These are phyloP conservation scores for Scenedesmus sp. DNA, from an alignment of 163 green algal genomes.

Conservation along the genomic window DNA sequence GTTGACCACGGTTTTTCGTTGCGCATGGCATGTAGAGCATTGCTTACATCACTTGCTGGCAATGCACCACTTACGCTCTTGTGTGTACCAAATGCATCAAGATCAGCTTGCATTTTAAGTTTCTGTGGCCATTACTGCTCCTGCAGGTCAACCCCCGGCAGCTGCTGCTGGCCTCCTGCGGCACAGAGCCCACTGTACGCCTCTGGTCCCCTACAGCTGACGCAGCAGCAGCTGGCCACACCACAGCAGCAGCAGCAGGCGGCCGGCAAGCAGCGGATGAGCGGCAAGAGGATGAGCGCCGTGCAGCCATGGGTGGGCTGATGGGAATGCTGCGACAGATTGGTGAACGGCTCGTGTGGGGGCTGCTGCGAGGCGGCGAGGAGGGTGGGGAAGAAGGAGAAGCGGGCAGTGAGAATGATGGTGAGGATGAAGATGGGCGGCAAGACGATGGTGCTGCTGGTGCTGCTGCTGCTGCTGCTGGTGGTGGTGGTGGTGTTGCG, in stretches of 20 bases:
- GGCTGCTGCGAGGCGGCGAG: neutral
- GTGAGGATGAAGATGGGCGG: neutral
- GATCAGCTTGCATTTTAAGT: neutral
- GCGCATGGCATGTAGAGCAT: too few species aligned
- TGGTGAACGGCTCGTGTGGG: conserved; percentile 8
- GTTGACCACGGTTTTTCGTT: too few species aligned
- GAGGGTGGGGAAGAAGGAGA: neutral
- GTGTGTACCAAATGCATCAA: neutral
- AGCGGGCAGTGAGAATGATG: neutral
- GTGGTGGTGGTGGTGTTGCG: neutral
- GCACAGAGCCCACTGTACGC: conserved; percentile 50
- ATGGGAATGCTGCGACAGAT: neutral
- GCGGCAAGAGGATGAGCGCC: neutral
- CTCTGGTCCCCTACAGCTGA: conserved; percentile 54
- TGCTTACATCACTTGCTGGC: too few species aligned
- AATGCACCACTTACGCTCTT: too few species aligned
- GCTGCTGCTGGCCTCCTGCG: conserved; percentile 58
- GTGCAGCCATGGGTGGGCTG: neutral
- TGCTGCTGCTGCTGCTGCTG: neutral
- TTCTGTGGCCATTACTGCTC: neutral
- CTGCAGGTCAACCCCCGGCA: conserved; percentile 58
- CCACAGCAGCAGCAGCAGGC: neutral
- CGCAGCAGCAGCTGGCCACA: neutral
- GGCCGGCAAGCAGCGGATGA: neutral
- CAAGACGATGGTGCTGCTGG: neutral